Evolutionary conservation across 768 basidiomycete species (phyloP), one percentile per base, ranked within the genome.

Genomic region (Lentinula aciculospora): DNA sequence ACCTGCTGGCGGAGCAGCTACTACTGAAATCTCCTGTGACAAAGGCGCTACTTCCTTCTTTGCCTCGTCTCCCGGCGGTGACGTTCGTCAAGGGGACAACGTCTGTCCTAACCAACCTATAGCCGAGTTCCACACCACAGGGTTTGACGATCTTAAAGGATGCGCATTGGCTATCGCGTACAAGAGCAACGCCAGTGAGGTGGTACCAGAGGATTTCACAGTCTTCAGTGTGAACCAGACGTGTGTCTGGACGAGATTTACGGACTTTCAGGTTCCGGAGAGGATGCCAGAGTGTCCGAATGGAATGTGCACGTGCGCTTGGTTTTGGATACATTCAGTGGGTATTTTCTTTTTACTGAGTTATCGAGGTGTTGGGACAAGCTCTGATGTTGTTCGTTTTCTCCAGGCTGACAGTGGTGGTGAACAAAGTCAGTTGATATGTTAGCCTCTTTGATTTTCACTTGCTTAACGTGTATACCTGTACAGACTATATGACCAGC

Each of bases 151-250:
- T 62, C 67, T 84, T 34, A 78, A 75, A 50, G 85, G 86, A 10
- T 89, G 87, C 65, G 82, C 80, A 0, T 72, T 93, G 31, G 88
- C 81, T 0, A 91, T 93, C 61, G 80, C 86, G n/a, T 91, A 93
- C 73, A 84, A 88, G 67, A 80, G 69, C 61, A 74, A 90, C 62
- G 81, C 76, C 1, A 70, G 67, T 0, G 62, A 76, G 0, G 79
- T 92, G 6, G 68, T 83, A 63, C 88, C 88, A 0, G 80, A 76
- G 44, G 87, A 90, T 69, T 85, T 91, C 64, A 79, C 83, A 0
- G 73, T 91, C 10, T 90, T 91, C 68, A 86, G 83, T 57, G 79
- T 89, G 12, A 89, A 90, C 65, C 84, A 86, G 48, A 85, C 82
- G 0, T 89, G 88, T 61, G 88, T 89, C 0, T 91, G 84, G 85